phyloP scores from a whole-genome alignment of 2,329 filamentous ascomycete genomes.

The Monilinia aucupariae region DNA sequence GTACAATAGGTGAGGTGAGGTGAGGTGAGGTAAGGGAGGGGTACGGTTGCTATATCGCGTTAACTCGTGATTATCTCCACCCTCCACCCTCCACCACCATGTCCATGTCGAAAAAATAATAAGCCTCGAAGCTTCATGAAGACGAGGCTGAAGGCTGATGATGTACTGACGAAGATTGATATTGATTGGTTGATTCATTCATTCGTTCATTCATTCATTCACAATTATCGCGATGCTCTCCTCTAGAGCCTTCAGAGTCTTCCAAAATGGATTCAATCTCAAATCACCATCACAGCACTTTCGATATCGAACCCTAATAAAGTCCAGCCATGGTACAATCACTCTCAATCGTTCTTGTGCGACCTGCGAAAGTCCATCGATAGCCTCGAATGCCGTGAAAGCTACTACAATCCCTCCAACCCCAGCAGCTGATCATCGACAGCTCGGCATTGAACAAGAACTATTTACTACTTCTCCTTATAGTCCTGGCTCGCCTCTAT shows the following conservation, averaged over 20 bases:
- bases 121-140: not conserved
- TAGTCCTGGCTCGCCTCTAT: slow-evolving; percentile 80
- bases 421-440: slow-evolving; percentile 48
- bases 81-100: not conserved
- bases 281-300: slow-evolving; percentile 13
- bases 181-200: slow-evolving; percentile 1
- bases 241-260: slow-evolving; percentile 29
- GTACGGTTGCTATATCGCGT: not conserved
- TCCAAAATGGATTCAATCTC: slow-evolving; percentile 18
- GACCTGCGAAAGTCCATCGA: slow-evolving; percentile 27
- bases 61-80: not conserved
- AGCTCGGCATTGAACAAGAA: slow-evolving; percentile 59
- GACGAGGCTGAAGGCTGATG: not conserved
- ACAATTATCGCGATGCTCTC: slow-evolving; percentile 31
- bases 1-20: too few relatives aligned
- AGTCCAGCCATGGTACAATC: slow-evolving; percentile 9
- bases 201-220: too few relatives aligned
- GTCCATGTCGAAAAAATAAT: not conserved
- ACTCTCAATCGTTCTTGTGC: slow-evolving; percentile 32
- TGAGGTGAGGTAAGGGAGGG: too few relatives aligned
- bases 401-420: slow-evolving; percentile 17
- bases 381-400: slow-evolving; percentile 3
- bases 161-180: not conserved
- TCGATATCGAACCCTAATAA: slow-evolving; percentile 15
- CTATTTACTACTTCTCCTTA: slow-evolving; percentile 75